phyloP scores from a whole-genome alignment of 208 protist species.

The Zelonia costaricensis region DNA sequence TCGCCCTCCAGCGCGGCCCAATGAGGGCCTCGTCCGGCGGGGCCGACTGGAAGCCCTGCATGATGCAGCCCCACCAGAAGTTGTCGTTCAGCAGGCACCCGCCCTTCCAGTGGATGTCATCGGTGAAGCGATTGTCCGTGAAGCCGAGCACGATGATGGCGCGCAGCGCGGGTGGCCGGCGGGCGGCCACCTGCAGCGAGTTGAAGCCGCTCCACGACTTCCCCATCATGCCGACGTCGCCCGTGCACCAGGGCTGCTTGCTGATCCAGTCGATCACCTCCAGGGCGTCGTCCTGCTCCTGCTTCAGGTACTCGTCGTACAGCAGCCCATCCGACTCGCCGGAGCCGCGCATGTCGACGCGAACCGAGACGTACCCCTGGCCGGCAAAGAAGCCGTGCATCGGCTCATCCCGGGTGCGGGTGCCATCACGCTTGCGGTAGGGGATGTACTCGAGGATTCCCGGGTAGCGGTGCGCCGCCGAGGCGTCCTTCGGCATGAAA shows the following conservation, averaged over 20 bases:
- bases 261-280: conserved; percentile 73
- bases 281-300: conserved; percentile 63
- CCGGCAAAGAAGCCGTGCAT: conserved; percentile 73
- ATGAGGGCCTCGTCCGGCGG: conserved; percentile 48
- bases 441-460: conserved; percentile 72
- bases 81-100: conserved; percentile 73
- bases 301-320: conserved; percentile 56
- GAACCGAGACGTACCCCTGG: conserved; percentile 50
- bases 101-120: conserved; percentile 75
- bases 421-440: conserved; percentile 68
- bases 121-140: conserved; percentile 66
- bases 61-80: conserved; percentile 73
- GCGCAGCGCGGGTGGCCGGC: conserved; percentile 46
- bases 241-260: conserved; percentile 59
- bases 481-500: conserved; percentile 46
- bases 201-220: conserved; percentile 77
- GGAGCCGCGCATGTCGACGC: conserved; percentile 68
- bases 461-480: conserved; percentile 27
- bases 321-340: conserved; percentile 63
- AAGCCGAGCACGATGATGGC: conserved; percentile 73
- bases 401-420: conserved; percentile 55
- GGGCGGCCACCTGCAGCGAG: conserved; percentile 62
- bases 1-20: conserved; percentile 44
- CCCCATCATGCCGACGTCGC: conserved; percentile 67
- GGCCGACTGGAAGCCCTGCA: conserved; percentile 56